Conservation (phyloP, 176 grass and related monocot genomes). For the Oryza longistaminata region DNA sequence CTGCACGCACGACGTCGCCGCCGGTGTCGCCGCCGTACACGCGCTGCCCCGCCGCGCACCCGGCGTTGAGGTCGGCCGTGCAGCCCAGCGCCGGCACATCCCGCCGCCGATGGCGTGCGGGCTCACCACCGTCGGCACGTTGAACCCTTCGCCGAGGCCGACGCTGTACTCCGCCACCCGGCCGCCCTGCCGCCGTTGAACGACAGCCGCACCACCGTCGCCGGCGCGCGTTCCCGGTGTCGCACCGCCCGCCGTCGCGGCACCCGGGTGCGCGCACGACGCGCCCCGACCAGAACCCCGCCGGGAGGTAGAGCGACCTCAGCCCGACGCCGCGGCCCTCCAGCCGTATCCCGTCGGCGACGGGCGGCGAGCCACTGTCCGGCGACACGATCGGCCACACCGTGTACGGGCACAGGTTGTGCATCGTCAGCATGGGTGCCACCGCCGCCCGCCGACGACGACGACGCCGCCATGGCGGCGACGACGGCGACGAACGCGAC, state of each 20-base stretch:
- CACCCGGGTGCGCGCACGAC: slow-evolving; percentile 12
- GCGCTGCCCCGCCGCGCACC: neutral
- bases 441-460: neutral
- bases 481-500: neutral
- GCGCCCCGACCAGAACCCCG: neutral
- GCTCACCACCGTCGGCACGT: slow-evolving; percentile 44
- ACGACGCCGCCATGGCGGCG: neutral
- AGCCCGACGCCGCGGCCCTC: neutral
- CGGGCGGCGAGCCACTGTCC: neutral
- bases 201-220: slow-evolving; percentile 23
- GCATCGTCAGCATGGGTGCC: slow-evolving; percentile 5
- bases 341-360: neutral
- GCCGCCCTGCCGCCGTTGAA: neutral
- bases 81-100: slow-evolving; percentile 42
- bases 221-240: neutral
- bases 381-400: slow-evolving; percentile 22
- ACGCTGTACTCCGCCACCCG: slow-evolving; percentile 41
- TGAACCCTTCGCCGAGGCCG: slow-evolving; percentile 46
- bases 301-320: neutral
- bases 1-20: neutral
- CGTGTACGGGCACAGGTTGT: slow-evolving; percentile 33
- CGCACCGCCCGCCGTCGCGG: neutral
- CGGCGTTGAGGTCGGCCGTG: slow-evolving; percentile 6
- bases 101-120: slow-evolving; percentile 31
- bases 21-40: neutral